Base-by-base conservation (phyloP, 345 rosid species). In the Corchorus olitorius region DNA sequence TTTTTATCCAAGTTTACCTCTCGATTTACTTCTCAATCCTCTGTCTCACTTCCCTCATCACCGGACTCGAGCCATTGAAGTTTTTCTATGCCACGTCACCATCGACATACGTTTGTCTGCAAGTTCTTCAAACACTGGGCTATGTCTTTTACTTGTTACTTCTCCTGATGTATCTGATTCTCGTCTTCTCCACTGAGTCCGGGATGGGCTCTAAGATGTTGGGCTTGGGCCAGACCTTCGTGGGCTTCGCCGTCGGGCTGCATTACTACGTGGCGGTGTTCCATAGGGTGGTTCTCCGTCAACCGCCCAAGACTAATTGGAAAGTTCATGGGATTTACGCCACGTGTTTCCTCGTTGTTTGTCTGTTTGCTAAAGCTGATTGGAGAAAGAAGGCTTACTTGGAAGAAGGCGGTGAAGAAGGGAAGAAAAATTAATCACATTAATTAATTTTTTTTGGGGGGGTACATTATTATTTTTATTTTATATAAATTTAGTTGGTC, bases 1-100 rank as follows among this genome's bases (percentile, higher is more conserved):
- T 93, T 74, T 97, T 90, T 81, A 83, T 92, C 87, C 98, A 97
- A 82, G 86, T 90, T 50, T 96, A 97, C 82, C 98, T 97, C 83
- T 86, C 96, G 2, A 94, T 97, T 77, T 97, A 97, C 88, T 94
- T 92, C 96, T 72, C 96, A 1, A 97, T 94, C 76, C 97, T 97
- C 6, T 86, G 93, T 52, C 37, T 91, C 48, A 89, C 98, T 6
- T 84, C 98, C 0, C 71, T 94, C 4, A 79, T 88, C 76, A 97
- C 97, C 0, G 95, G 97, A 2, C 89, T 92, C 55, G 99, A 97
- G 78, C 99, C 99, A 0, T 79, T 93, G 73, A 89, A 78, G 87
- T 94, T 92, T 68, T 88, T 97, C 81, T 91, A 90, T 83, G 88
- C 97, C 2, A 91, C 97, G 2, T 87, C 99, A 55, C 86, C 76